phyloP scores from a whole-genome alignment of 441 rosid genomes.

The Syzygium malaccense region DNA sequence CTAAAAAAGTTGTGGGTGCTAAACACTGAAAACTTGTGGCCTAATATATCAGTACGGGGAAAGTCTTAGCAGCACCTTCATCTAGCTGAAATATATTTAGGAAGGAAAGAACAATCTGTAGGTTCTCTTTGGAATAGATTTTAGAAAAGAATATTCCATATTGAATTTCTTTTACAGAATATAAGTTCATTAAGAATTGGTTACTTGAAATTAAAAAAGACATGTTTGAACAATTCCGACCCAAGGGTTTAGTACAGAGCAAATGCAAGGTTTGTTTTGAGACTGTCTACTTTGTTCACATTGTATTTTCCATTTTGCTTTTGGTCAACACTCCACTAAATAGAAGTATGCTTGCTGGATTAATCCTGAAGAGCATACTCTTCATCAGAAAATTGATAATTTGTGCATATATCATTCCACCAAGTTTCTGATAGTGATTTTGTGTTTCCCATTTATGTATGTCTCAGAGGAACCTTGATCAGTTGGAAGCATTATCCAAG shows the following conservation, averaged over 20 bases:
- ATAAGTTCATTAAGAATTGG: background rate
- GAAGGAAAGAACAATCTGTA: background rate
- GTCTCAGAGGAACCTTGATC: constrained; percentile 84
- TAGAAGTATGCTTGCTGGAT: background rate
- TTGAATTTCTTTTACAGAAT: too few species aligned
- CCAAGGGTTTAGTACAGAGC: background rate
- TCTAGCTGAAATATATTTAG: background rate
- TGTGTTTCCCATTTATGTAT: constrained; percentile 1
- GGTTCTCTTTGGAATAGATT: background rate
- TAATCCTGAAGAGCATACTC: background rate
- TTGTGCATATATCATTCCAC: background rate
- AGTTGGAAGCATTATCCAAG: constrained; percentile 85
- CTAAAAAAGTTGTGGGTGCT: background rate
- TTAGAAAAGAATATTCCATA: background rate
- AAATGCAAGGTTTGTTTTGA: background rate
- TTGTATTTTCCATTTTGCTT: background rate
- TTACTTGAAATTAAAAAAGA: background rate
- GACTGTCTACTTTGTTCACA: background rate
- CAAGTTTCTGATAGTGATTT: background rate
- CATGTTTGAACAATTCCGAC: background rate
- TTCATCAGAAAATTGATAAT: background rate
- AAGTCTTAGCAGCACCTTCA: background rate
- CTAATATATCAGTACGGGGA: background rate
- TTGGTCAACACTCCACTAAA: background rate
- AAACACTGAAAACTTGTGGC: background rate